Percentiles rank a stretch among this genome's conserved stretches.
phyloP scores from a whole-genome alignment of 1,284 basidiomycete genomes.

The Apiotrichum sp. region DNA sequence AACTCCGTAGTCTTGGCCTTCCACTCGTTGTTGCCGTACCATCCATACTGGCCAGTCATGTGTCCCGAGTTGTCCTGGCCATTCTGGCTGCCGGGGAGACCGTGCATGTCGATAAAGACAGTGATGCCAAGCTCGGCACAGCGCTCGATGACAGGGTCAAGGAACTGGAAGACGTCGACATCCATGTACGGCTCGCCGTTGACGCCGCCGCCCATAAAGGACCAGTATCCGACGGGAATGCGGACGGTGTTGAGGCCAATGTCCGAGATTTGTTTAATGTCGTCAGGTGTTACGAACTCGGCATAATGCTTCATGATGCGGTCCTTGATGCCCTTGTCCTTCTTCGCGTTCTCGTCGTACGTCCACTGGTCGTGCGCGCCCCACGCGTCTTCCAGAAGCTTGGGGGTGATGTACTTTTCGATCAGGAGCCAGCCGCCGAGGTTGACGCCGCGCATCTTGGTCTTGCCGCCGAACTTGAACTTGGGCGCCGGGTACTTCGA shows the following conservation, averaged over 20 bases:
- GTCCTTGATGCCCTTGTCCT: conserved; percentile 19
- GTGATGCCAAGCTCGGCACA: conserved; percentile 67
- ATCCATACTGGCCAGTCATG: conserved; percentile 55
- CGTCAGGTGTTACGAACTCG: conserved; percentile 54
- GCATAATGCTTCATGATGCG: conserved; percentile 39
- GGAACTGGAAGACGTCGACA: conserved; percentile 42
- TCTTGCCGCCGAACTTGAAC: conserved; percentile 33
- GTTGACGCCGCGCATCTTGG: conserved; percentile 42
- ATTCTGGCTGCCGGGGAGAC: conserved; percentile 74
- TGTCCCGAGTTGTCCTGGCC: conserved; percentile 77
- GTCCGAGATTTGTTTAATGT: conserved; percentile 56
- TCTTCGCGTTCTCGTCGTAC: conserved; percentile 33
- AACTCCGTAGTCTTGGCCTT: background rate
- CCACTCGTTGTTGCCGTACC: conserved; percentile 58
- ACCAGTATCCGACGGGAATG: conserved; percentile 41
- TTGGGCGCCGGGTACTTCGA: conserved; percentile 3
- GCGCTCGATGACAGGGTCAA: conserved; percentile 65
- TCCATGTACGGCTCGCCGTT: conserved; percentile 57
- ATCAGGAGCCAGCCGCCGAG: conserved; percentile 45
- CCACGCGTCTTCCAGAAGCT: conserved; percentile 40
- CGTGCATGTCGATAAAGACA: conserved; percentile 61
- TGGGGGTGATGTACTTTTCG: conserved; percentile 46
- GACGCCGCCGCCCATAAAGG: background rate
- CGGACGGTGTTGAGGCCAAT: conserved; percentile 42
- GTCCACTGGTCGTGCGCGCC: conserved; percentile 41